phyloP scores from a whole-genome alignment of 257 asterid genomes.

The Dorcoceras hygrometricum region DNA sequence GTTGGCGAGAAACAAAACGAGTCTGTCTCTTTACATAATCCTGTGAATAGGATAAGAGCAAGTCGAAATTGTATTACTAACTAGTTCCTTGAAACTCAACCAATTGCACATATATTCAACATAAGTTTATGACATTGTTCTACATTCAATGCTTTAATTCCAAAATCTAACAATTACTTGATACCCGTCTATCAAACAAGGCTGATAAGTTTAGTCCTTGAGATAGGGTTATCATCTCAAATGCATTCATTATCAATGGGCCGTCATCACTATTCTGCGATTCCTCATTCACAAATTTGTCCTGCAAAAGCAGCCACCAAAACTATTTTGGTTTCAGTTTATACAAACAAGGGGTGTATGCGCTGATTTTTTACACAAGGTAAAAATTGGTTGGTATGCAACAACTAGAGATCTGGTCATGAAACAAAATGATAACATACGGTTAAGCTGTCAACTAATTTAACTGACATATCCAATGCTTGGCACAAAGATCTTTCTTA shows the following conservation, averaged over 20 bases:
- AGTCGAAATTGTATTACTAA: background rate
- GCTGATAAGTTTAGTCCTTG: conserved; percentile 95
- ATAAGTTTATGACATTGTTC: too few species aligned
- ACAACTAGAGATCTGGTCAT: conserved; percentile 17
- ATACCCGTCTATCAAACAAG: conserved; percentile 92
- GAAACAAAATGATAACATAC: conserved; percentile 4
- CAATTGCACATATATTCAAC: background rate
- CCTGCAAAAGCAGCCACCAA: conserved; percentile 49
- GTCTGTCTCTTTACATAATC: conserved; percentile 86
- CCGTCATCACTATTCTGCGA: conserved; percentile 42
- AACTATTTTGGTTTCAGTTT: conserved; percentile 16
- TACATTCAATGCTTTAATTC: too few species aligned
- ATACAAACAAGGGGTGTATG: background rate
- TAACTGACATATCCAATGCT: background rate
- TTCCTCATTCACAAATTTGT: conserved; percentile 73
- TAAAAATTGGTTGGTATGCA: conserved; percentile 16
- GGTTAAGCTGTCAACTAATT: background rate
- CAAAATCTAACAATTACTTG: background rate
- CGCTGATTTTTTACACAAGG: conserved; percentile 10
- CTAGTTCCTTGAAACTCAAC: background rate
- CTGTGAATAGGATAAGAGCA: conserved; percentile 32
- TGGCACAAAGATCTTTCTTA: conserved; percentile 1
- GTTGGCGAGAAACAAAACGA: conserved; percentile 88
- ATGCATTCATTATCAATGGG: conserved; percentile 91
- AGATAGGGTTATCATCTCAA: conserved; percentile 96